These are phyloP conservation scores for Peronospora farinosa DNA, from an alignment of 352 stramenopile species.

Conservation along the genomic window DNA sequence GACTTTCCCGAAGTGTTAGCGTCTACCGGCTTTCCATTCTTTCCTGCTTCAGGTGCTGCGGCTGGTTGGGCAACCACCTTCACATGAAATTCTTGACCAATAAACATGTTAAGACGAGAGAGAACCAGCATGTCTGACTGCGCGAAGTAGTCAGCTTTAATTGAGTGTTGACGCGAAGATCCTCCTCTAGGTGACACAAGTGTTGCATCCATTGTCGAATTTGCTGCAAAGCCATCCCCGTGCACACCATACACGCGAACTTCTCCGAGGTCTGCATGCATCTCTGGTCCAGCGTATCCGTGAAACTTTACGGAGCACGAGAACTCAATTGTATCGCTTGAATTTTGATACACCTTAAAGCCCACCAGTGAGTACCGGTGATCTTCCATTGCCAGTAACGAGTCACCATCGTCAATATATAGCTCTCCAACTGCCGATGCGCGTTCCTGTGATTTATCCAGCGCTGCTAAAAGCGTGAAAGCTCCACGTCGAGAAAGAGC, in stretches of 20 bases:
- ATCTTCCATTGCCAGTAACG: slow-evolving; percentile 51
- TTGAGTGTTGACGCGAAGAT: not conserved
- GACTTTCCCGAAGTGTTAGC: slow-evolving; percentile 24
- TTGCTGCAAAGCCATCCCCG: slow-evolving; percentile 38
- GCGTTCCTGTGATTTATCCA: slow-evolving; percentile 23
- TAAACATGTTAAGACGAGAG: slow-evolving; percentile 32
- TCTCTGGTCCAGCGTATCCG: slow-evolving; percentile 65
- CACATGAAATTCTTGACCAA: slow-evolving; percentile 47
- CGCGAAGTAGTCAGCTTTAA: slow-evolving; percentile 62
- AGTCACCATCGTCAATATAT: slow-evolving; percentile 74
- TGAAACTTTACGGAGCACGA: slow-evolving; percentile 28
- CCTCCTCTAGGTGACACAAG: slow-evolving; percentile 11
- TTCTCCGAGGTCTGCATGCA: slow-evolving; percentile 43
- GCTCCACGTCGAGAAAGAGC: slow-evolving; percentile 44
- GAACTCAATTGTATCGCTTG: slow-evolving; percentile 37
- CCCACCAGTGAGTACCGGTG: slow-evolving; percentile 45
- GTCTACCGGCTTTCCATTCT: slow-evolving; percentile 23
- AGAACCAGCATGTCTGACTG: slow-evolving; percentile 60
- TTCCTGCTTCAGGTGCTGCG: slow-evolving; percentile 13
- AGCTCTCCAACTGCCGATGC: slow-evolving; percentile 44
- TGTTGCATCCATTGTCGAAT: slow-evolving; percentile 46
- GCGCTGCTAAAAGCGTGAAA: slow-evolving; percentile 51
- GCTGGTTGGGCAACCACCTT: slow-evolving; percentile 29
- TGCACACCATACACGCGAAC: slow-evolving; percentile 56
- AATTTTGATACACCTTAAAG: slow-evolving; percentile 38